Evolutionary conservation across 257 asterid genomes (phyloP), one percentile per base, ranked within the genome.

Genomic region (Solanum chilense): DNA sequence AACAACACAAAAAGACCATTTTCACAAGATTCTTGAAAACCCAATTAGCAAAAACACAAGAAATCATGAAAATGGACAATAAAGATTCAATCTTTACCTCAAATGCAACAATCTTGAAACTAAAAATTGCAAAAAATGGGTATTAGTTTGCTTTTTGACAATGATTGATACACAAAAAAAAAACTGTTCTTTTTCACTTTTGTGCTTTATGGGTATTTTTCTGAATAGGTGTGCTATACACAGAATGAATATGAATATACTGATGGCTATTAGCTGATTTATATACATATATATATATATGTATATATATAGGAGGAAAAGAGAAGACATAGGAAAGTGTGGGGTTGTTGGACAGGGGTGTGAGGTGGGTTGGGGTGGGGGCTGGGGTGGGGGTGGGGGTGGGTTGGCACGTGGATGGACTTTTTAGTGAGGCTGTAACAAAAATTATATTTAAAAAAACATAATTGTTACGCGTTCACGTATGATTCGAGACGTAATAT

Each of bases 351-450:
- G 35, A 4, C 82, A 5, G 7, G 77, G 6, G 42, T 49, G 60
- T 49, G 60, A 49, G 88, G 20, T 2, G 76, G 29, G n/a, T n/a
- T n/a, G 74, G 10, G 39, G 9, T 60, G 15, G 31, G n/a, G n/a
- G 86, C n/a, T n/a, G n/a, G 33, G 3, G 33, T 31, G 33, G 33
- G 33, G 33, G 33, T 3, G 14, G 12, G 21, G 23, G 86, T 49
- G 78, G 52, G 73, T 42, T 52, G 87, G 91, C 95, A 91, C 94
- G 95, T 90, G 95, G 90, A 60, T 89, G 86, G 94, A 93, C 95
- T 90, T 89, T 47, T 89, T 86, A 66, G 81, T 82, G 88, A 88
- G 31, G 58, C 23, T n/a, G 83, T 41, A 44, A 7, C 33, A 35
- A 35, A 52, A 68, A n/a, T n/a, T 39, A 37, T 75, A 77, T 29